Conservation (phyloP, 192 early-diverging fungal species). For the Linnemannia schmuckeri region DNA sequence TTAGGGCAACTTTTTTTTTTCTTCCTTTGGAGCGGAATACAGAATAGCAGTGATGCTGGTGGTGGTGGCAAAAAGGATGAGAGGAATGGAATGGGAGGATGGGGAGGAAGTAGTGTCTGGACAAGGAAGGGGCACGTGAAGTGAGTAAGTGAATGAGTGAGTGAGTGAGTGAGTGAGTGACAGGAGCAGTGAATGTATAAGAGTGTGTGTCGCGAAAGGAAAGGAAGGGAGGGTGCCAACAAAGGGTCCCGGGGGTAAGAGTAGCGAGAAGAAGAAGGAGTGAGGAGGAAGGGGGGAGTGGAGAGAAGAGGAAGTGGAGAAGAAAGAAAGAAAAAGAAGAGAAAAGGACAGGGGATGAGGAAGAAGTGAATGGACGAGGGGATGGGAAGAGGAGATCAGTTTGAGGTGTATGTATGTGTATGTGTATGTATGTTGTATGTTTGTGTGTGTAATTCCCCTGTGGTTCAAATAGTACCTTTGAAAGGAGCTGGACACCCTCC, state of each 20-base stretch:
- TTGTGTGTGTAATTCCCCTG: no score
- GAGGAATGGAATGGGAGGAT: neutral
- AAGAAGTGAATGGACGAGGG: no score
- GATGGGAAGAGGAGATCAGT: no score
- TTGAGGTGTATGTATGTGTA: no score
- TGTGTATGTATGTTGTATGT: no score
- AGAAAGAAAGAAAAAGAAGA: no score
- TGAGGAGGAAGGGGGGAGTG: neutral
- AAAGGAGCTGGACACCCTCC: no score
- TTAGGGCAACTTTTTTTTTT: neutral
- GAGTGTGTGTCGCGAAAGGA: neutral
- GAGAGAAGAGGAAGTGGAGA: no score
- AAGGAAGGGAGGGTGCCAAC: neutral
- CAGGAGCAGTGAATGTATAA: neutral
- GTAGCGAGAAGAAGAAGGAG: neutral
- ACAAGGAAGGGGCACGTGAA: neutral
- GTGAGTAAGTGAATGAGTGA: neutral
- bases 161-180: neutral
- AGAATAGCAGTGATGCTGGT: neutral
- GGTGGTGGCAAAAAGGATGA: neutral
- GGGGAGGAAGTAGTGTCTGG: neutral
- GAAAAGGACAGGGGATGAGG: no score
- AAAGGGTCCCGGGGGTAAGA: neutral
- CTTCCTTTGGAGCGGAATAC: neutral
- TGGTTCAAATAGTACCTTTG: no score